Evolutionary conservation across 202 grass and related monocot species (phyloP).

Genomic region (Schoenoplectus triqueter): DNA sequence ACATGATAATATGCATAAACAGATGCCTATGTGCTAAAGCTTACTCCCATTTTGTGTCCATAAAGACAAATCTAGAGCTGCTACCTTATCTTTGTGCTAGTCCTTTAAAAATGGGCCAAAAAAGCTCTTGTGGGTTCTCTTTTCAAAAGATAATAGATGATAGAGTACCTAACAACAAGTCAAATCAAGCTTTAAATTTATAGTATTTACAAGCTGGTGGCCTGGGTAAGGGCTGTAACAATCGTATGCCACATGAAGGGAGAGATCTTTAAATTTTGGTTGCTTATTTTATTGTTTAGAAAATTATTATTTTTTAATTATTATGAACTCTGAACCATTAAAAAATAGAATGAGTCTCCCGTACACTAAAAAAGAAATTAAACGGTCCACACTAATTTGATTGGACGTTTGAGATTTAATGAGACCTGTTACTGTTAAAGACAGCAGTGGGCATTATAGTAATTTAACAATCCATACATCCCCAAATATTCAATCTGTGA

Average conservation of each 20-base stretch:
- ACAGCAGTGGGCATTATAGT: too few relatives aligned
- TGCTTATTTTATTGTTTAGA: slow-evolving; percentile 1
- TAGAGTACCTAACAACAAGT: background rate
- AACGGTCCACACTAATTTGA: too few relatives aligned
- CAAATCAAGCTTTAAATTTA: background rate
- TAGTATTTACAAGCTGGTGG: background rate
- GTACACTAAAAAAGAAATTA: too few relatives aligned
- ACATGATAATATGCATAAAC: background rate
- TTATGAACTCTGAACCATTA: background rate
- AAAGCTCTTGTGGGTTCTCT: background rate
- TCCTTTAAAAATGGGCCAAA: background rate
- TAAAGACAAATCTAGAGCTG: background rate
- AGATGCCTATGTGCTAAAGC: background rate
- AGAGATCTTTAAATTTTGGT: background rate
- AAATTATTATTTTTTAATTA: background rate
- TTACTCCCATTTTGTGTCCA: background rate
- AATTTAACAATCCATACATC: too few relatives aligned
- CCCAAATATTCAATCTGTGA: too few relatives aligned
- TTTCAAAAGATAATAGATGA: background rate
- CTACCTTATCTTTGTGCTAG: background rate
- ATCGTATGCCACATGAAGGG: background rate
- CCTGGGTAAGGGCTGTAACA: background rate
- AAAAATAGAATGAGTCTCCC: too few relatives aligned
- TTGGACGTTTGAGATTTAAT: too few relatives aligned
- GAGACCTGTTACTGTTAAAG: too few relatives aligned